Conservation (phyloP, 371 early-diverging fungal genomes). For the Polyrhizophydium stewartii region DNA sequence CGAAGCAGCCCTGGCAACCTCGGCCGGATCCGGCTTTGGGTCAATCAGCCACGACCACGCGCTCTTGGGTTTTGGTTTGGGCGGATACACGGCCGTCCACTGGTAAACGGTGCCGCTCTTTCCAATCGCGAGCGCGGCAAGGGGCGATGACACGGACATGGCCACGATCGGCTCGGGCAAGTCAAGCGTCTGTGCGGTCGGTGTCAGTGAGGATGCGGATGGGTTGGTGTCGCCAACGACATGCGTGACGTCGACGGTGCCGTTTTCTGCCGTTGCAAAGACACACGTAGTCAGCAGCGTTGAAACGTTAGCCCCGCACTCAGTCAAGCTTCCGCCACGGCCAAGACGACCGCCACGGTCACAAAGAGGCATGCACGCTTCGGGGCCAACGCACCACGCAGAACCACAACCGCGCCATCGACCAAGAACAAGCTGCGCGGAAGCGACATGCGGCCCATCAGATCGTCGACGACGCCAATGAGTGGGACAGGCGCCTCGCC, state of each 20-base stretch:
- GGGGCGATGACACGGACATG: background rate
- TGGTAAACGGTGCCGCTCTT: background rate
- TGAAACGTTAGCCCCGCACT: background rate
- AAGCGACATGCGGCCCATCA: background rate
- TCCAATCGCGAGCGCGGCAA: background rate
- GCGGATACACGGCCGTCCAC: background rate
- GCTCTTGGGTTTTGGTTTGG: background rate
- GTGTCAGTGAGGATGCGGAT: too few species aligned
- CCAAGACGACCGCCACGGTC: background rate
- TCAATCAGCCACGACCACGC: slow-evolving; percentile 1
- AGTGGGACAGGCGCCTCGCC: background rate
- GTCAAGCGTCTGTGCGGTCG: background rate
- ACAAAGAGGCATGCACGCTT: too few species aligned
- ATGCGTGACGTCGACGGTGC: background rate
- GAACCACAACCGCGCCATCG: background rate
- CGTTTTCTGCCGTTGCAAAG: background rate
- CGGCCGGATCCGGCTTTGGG: background rate
- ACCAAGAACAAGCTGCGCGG: background rate
- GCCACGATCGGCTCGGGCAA: background rate
- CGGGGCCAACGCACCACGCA: background rate
- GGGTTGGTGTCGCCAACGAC: background rate
- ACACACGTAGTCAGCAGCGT: background rate
- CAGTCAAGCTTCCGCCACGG: background rate
- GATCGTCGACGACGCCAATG: background rate
- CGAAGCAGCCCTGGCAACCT: background rate